Conservation (phyloP, 768 basidiomycete species). For the Rhodocollybia butyracea region DNA sequence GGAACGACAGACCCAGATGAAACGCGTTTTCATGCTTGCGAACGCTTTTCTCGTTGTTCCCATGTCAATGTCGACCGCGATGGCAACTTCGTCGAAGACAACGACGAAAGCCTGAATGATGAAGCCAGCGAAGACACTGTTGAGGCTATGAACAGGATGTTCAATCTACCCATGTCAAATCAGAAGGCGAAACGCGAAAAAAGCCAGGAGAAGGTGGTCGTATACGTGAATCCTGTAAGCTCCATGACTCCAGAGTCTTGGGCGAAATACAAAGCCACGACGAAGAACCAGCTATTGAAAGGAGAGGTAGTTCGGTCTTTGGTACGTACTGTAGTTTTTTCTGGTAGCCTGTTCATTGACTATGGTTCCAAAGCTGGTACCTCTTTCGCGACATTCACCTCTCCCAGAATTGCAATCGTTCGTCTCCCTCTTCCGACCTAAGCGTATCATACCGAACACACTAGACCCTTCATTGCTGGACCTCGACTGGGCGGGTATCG, state of each 20-base stretch:
- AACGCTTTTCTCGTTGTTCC: conserved; percentile 73
- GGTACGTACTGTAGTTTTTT: conserved; percentile 38
- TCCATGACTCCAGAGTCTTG: conserved; percentile 62
- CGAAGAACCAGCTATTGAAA: conserved; percentile 29
- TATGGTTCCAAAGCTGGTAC: conserved; percentile 56
- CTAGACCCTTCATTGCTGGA: conserved; percentile 45
- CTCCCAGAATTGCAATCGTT: conserved; percentile 83
- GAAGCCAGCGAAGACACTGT: background rate
- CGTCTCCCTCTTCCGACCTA: conserved; percentile 79
- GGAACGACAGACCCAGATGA: conserved; percentile 55
- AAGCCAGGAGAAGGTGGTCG: conserved; percentile 48
- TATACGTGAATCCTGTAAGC: conserved; percentile 82
- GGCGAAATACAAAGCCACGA: conserved; percentile 39
- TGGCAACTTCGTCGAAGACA: background rate
- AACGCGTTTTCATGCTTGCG: conserved; percentile 93
- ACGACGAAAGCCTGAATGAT: conserved; percentile 19
- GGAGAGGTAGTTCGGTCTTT: conserved; percentile 54
- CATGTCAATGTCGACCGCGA: conserved; percentile 43
- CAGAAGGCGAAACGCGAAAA: conserved; percentile 3
- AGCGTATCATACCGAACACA: conserved; percentile 77
- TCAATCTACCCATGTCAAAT: background rate
- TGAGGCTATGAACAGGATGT: background rate
- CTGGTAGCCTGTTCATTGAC: background rate
- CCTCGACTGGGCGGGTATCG: conserved; percentile 73
- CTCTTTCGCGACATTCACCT: conserved; percentile 83